Conservation (phyloP, 2,329 filamentous ascomycete genomes). For the Cordyceps militaris region DNA sequence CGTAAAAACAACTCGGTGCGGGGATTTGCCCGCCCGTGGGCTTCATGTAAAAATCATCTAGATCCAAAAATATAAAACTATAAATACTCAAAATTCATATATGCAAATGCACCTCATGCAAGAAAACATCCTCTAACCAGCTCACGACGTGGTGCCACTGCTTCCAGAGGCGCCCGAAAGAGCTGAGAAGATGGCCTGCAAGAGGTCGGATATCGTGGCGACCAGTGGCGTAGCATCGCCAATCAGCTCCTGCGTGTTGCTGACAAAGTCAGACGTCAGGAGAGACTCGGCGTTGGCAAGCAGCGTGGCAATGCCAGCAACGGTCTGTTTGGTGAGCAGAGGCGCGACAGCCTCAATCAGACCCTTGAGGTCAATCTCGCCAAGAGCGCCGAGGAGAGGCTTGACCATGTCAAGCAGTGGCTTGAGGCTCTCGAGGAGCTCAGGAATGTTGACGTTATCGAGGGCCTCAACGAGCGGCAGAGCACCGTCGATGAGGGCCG, state of each 20-base stretch:
- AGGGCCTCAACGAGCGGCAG: slow-evolving; percentile 31
- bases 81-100: slow-evolving; percentile 6
- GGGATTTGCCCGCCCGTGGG: not conserved
- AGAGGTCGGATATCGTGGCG: slow-evolving; percentile 7
- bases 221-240: slow-evolving; percentile 31
- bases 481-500: slow-evolving; percentile 27
- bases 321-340: slow-evolving; percentile 32
- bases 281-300: slow-evolving; percentile 33
- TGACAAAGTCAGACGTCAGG: slow-evolving; percentile 32
- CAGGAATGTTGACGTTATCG: slow-evolving; percentile 14
- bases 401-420: slow-evolving; percentile 25
- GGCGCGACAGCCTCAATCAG: slow-evolving; percentile 30
- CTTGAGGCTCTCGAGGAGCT: slow-evolving; percentile 9
- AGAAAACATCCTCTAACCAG: not conserved
- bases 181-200: slow-evolving; percentile 7
- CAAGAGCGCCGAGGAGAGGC: slow-evolving; percentile 25
- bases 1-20: not conserved
- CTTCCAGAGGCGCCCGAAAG: not conserved
- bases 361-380: slow-evolving; percentile 24
- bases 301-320: slow-evolving; percentile 30
- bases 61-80: not conserved
- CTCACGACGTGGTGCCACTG: not conserved
- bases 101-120: not conserved
- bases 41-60: slow-evolving; percentile 8
- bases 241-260: slow-evolving; percentile 36